Percentiles rank a stretch among this genome's conserved stretches.
Conservation (phyloP, 345 rosid species). For the Populus pruinosa region DNA sequence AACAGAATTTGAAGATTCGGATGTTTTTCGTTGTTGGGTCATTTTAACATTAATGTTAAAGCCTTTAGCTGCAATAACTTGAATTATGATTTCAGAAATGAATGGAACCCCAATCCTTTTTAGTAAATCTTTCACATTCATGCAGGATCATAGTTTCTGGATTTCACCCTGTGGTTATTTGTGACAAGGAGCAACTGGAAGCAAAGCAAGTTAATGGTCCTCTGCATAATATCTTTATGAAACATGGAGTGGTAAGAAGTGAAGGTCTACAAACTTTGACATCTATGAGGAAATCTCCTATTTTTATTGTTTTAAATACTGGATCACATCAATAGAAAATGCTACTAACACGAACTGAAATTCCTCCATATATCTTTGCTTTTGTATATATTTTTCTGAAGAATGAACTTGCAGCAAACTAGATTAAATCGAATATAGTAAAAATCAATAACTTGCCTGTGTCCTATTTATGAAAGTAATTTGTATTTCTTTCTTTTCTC, state of each 20-base stretch:
- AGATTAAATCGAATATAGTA: not conserved
- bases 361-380: not conserved
- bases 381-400: not conserved
- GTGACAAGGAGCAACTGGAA: slow-evolving; percentile 29
- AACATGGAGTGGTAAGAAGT: slow-evolving; percentile 64
- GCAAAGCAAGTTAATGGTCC: slow-evolving; percentile 32
- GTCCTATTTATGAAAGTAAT: not conserved
- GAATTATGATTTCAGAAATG: not conserved
- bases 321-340: not conserved
- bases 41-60: not conserved
- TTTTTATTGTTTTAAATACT: not conserved
- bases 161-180: slow-evolving; percentile 43
- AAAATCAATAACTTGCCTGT: not conserved
- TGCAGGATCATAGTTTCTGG: slow-evolving; percentile 66
- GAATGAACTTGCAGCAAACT: not conserved
- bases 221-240: slow-evolving; percentile 43
- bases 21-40: not conserved
- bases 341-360: not conserved
- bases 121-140: not conserved
- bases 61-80: not conserved
- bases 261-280: slow-evolving; percentile 2
- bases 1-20: not conserved
- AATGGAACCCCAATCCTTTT: not conserved
- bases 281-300: not conserved
- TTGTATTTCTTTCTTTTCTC: slow-evolving; percentile 9